Evolutionary conservation across 768 basidiomycete genomes (phyloP), one percentile per base, ranked within the genome.

Genomic region (Lactifluus pinguis): DNA sequence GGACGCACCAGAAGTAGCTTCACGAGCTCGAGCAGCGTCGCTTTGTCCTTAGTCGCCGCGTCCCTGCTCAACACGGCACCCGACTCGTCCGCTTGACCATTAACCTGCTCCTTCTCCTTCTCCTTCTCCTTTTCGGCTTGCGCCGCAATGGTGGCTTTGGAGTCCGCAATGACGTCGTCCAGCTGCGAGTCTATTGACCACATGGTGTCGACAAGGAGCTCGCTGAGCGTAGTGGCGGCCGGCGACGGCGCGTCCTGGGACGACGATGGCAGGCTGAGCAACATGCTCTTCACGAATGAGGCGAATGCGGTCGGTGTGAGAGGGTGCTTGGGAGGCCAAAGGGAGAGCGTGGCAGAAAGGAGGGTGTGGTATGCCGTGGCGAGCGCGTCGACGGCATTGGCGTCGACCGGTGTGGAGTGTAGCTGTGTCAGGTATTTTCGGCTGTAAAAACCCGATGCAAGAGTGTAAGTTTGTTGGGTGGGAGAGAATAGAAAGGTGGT

Each of bases 181-280:
- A 92, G 71, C 64, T 87, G 83, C 41, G 81, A 77, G 72, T 93
- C 92, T 49, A 89, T 71, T 19, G 89, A 80, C 92, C 92, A 94
- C 49, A 91, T 77, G 67, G 88, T 77, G 69, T 94, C 92, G 21
- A 94, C 80, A 3, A 93, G 74, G 49, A 82, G 71, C 66, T 91
- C 89, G 11, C 85, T 85, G 58, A 92, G 62, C 3, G 72, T 73
- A 62, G 78, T 76, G 8, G 76, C 72, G 11, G 77, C 74, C 50
- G 76, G 72, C 17, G 71, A 64, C 30, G 68, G 69, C 3, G 68
- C 61, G 13, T 70, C 70, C 32, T 65, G 63, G n/a, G 81, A 80
- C 6, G 87, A 87, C 21, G 88, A 87, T n/a, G 89, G 89, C 10
- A 89, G 77, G 49, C 73, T 75, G 53, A 76, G 73, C 45, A 87